These are phyloP conservation scores for Uronychia binucleata DNA, from an alignment of 73 alveolate species.

Conservation along the genomic window DNA sequence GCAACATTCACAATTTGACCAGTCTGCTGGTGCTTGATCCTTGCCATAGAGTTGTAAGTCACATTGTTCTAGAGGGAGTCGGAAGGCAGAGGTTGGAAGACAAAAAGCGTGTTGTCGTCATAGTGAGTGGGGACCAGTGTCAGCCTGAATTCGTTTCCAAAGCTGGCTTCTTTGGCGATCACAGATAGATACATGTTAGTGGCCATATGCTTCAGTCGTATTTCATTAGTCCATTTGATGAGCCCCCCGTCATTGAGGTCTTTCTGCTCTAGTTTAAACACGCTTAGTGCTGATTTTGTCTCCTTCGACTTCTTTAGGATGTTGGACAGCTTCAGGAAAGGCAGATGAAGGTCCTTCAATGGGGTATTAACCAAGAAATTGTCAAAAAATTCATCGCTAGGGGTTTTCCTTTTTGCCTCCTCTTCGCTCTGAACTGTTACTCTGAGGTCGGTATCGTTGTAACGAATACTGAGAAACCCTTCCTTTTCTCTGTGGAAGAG, in stretches of 20 bases:
- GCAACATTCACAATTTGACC: not conserved
- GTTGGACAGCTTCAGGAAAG: not conserved
- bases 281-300: not conserved
- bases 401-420: not conserved
- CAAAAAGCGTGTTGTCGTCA: not conserved
- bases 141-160: not conserved
- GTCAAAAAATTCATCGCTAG: not conserved
- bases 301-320: not conserved
- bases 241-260: no score
- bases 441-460: conserved; percentile 7
- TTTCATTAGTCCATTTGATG: no score
- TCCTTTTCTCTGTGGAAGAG: conserved; percentile 13
- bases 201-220: no score
- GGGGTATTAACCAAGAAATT: not conserved
- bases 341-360: not conserved
- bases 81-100: not conserved
- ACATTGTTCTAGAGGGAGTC: conserved; percentile 1
- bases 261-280: not conserved
- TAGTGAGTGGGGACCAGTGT: not conserved
- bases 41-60: conserved; percentile 3
- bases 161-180: no score
- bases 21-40: not conserved
- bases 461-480: not conserved
- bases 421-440: not conserved
- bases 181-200: no score